Conservation (phyloP, 495 filamentous ascomycete species). For the Aspergillus egyptiacus region DNA sequence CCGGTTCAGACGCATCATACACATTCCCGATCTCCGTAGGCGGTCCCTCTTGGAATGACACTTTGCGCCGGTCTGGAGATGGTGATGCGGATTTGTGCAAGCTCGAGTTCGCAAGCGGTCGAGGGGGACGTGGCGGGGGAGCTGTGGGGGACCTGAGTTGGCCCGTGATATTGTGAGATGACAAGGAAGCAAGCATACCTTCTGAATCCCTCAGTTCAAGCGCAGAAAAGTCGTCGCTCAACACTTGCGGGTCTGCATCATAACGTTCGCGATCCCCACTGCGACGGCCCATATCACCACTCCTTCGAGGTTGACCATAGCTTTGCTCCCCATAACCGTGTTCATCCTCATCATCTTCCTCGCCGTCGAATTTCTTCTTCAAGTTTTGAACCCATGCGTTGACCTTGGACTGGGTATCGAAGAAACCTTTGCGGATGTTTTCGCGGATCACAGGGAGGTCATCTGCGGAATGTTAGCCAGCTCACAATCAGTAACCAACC, state of each 20-base stretch:
- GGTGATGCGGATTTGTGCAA: constrained; percentile 66
- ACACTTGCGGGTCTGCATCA: constrained; percentile 87
- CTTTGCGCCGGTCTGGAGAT: constrained; percentile 60
- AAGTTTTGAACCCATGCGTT: constrained; percentile 87
- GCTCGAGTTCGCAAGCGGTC: constrained; percentile 70
- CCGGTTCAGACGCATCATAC: constrained; percentile 57
- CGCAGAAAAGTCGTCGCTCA: constrained; percentile 85
- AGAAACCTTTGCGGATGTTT: constrained; percentile 88
- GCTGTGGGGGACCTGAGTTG: constrained; percentile 21
- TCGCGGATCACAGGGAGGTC: constrained; percentile 91
- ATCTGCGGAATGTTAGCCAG: constrained; percentile 43
- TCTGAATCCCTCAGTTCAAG: constrained; percentile 76
- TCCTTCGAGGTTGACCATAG: constrained; percentile 44
- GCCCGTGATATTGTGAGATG: neutral
- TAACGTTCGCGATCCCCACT: constrained; percentile 85
- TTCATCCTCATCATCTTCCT: constrained; percentile 54
- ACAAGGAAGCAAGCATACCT: constrained; percentile 41
- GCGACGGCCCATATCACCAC: constrained; percentile 54
- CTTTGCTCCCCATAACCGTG: constrained; percentile 39
- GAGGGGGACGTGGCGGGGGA: constrained; percentile 48
- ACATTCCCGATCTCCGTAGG: constrained; percentile 72
- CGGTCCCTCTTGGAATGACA: constrained; percentile 71
- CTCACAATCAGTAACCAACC: neutral
- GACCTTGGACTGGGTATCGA: constrained; percentile 89
- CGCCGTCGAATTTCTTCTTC: constrained; percentile 86